Base-by-base conservation (phyloP, 805 yeast species). In the Candida ortonii region DNA sequence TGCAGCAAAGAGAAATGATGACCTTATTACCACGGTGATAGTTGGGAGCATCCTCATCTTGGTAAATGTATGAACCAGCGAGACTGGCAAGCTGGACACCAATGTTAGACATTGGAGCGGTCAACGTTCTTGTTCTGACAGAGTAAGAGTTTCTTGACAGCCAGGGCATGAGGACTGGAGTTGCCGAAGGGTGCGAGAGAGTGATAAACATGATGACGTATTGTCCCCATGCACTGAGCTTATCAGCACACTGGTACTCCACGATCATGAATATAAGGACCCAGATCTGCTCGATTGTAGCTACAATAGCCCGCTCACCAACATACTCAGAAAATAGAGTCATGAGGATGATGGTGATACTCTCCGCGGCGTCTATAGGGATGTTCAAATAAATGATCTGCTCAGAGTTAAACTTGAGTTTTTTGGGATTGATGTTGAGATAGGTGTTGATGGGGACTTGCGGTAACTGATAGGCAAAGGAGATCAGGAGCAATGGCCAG, bases 61-160 rank as follows among this genome's bases (percentile, higher is more conserved):
- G 55, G 53, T 79, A 80, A 3, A 80, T 67, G 45, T 78, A 68
- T 12, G 73, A 55, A 5, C 73, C 64, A 4, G 68, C 59, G 25
- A 80, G 72, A 19, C 61, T 55, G 0, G 73, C 77, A 1, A 70
- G 54, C 47, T 79, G 85, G 1, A 71, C 70, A 46, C 64, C 68
- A 57, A 77, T 75, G 47, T 78, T 80, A 43, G 71, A 76, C 38
- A 78, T 39, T 1, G 84, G 76, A 0, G 82, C 69, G 6, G 80
- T 67, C 4, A 80, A 72, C 0, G 84, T 71, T 41, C 85, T 59
- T 4, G 74, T 55, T 7, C 79, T 54, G 12, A 79, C 82, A 0
- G 80, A 65, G 52, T 74, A 71, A n/a, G 82, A 67, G 41, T 76
- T 73, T 14, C 69, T 52, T 0, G 84, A 75, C 35, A 73, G 67